Evolutionary conservation across 495 filamentous ascomycete genomes (phyloP), one percentile per base, ranked within the genome.

Genomic region (Bombardia bombarda): DNA sequence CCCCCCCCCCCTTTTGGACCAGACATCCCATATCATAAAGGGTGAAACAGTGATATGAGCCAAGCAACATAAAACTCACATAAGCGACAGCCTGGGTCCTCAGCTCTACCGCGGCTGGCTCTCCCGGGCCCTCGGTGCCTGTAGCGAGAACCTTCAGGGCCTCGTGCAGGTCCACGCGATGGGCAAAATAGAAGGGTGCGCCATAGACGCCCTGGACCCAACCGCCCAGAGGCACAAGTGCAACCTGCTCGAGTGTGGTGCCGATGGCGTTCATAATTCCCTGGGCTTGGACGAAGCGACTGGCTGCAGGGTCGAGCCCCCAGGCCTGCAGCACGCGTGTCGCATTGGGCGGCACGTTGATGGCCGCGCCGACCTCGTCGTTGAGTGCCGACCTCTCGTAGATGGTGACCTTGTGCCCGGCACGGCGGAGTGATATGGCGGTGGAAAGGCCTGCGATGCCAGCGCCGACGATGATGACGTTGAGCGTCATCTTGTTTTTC

Each of bases 351-450:
- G 62, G 57, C 14, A 75, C 42, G 20, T 67, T 58, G 31, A 77
- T 68, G n/a, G 72, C 74, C n/a, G 74, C 75, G 12, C 75, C 75
- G 5, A 74, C 60, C 50, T 79, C 74, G 24, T 62, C 68, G 18
- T 66, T 53, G 39, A 79, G 69, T 1, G 24, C 47, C 2, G 68
- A 74, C 26, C 67, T 69, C 50, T 79, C 74, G 39, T 70, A 62
- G 39, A 80, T 69, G 54, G 69, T 45, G 17, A 78, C 71, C 35
- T 61, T 49, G 43, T 78, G 73, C 9, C 73, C 75, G 12, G 60
- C 58, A 1, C 58, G 62, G n/a, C 69, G 61, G 22, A 76, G 45
- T 1, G 70, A 66, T 26, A 76, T 62, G 10, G 72, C 73, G 14
- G 73, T 67, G 10, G 61, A 59, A n/a, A 79, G 55, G 7, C 74